phyloP scores from a whole-genome alignment of 331 rosid species.

The Quercus tomentella region DNA sequence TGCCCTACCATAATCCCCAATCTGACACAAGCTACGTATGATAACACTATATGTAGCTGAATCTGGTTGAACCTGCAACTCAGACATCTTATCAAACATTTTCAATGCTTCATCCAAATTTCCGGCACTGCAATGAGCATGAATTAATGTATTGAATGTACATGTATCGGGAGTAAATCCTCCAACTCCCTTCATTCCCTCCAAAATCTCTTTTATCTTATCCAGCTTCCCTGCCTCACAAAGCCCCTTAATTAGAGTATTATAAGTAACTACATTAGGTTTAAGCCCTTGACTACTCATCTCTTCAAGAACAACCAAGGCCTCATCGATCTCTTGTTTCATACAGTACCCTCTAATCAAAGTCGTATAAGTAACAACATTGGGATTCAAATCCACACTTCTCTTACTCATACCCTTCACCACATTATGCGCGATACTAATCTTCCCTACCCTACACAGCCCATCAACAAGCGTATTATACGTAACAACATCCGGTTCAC shows the following conservation, averaged over 20 bases:
- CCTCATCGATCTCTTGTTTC: conserved; percentile 51
- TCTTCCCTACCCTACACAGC: conserved; percentile 72
- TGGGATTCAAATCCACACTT: conserved; percentile 51
- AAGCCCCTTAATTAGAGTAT: conserved; percentile 71
- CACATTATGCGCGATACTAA: conserved; percentile 50
- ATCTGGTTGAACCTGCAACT: conserved; percentile 47
- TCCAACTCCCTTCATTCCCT: conserved; percentile 28
- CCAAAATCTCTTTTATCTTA: conserved; percentile 48
- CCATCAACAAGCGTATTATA: conserved; percentile 83
- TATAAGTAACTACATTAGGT: conserved; percentile 57
- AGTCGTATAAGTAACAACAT: conserved; percentile 71
- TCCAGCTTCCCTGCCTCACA: conserved; percentile 56
- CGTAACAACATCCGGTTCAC: conserved; percentile 64
- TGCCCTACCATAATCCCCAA: conserved; percentile 42
- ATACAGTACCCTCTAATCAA: conserved; percentile 69
- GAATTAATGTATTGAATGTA: conserved; percentile 67
- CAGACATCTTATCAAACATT: conserved; percentile 56
- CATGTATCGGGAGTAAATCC: conserved; percentile 56
- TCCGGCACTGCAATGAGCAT: conserved; percentile 52
- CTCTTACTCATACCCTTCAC: conserved; percentile 66
- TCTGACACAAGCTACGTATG: conserved; percentile 53
- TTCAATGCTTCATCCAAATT: conserved; percentile 60
- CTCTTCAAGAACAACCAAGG: conserved; percentile 63
- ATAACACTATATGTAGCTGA: conserved; percentile 72
- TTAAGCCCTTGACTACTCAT: conserved; percentile 48